These are phyloP conservation scores for Serendipita vermifera DNA, from an alignment of 768 basidiomycete species.

Conservation along the genomic window DNA sequence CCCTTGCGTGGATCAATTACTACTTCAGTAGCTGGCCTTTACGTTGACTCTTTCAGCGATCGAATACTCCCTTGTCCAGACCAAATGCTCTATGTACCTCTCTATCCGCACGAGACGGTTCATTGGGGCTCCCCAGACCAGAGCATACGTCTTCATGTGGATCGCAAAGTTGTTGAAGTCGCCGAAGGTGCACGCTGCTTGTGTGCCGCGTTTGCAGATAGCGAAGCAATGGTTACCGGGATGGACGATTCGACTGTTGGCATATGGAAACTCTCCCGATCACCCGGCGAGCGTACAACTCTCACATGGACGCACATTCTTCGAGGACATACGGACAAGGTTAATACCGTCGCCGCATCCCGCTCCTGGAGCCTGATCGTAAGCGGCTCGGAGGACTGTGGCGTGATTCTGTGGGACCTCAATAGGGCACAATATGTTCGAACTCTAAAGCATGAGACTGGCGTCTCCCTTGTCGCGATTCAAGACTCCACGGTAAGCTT, in stretches of 20 bases:
- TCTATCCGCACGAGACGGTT: constrained; percentile 51
- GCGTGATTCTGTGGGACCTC: constrained; percentile 80
- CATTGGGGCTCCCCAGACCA: constrained; percentile 42
- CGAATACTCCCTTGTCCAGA: constrained; percentile 48
- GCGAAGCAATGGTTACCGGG: constrained; percentile 62
- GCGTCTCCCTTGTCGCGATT: constrained; percentile 57
- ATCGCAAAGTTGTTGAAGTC: constrained; percentile 60
- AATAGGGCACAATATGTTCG: constrained; percentile 70
- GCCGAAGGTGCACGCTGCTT: constrained; percentile 60
- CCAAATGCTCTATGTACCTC: constrained; percentile 44
- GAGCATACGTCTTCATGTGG: constrained; percentile 45
- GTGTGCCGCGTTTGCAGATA: constrained; percentile 68
- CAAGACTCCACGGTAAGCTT: constrained; percentile 73
- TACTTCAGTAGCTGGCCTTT: constrained; percentile 37
- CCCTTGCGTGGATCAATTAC: constrained; percentile 42
- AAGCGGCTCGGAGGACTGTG: constrained; percentile 77
- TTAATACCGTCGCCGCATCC: constrained; percentile 58
- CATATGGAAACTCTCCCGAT: constrained; percentile 54
- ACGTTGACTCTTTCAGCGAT: constrained; percentile 45
- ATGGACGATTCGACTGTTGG: constrained; percentile 71
- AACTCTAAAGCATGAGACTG: constrained; percentile 57
- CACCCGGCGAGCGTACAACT: constrained; percentile 19
- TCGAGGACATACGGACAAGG: constrained; percentile 60
- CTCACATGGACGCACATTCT: constrained; percentile 54
- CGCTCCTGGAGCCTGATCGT: constrained; percentile 71